Percentiles rank a stretch among this genome's conserved stretches.
These are phyloP conservation scores for Tylopilus vinaceipallidus DNA, from an alignment of 768 basidiomycete species.

Conservation along the genomic window DNA sequence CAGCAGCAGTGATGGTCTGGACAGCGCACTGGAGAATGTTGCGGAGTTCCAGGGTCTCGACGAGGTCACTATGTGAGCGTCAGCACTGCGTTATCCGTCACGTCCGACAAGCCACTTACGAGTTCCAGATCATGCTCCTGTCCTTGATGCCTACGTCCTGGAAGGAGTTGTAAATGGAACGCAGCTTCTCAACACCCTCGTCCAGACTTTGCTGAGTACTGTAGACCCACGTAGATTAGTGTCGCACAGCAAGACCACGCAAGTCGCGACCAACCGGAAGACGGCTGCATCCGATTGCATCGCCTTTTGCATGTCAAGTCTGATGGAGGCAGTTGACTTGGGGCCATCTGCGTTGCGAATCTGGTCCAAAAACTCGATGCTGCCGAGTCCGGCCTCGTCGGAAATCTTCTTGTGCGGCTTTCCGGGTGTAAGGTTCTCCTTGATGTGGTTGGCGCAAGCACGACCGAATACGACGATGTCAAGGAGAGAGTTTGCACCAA, in stretches of 20 bases:
- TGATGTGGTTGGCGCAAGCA: constrained; percentile 98
- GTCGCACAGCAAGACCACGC: background rate
- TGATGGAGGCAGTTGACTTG: constrained; percentile 84
- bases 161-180: constrained; percentile 83
- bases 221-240: constrained; percentile 9
- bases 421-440: constrained; percentile 84
- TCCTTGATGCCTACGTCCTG: constrained; percentile 95
- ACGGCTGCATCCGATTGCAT: constrained; percentile 99
- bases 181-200: constrained; percentile 87
- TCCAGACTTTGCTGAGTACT: constrained; percentile 89
- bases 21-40: constrained; percentile 94
- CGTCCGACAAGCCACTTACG: constrained; percentile 50
- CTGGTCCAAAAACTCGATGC: constrained; percentile 86
- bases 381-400: constrained; percentile 80
- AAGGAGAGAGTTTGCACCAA: constrained; percentile 97
- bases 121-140: constrained; percentile 99
- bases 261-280: constrained; percentile 61
- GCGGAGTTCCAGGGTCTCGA: constrained; percentile 96
- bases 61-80: constrained; percentile 65
- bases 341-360: constrained; percentile 81
- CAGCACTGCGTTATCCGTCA: constrained; percentile 6
- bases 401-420: constrained; percentile 88
- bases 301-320: constrained; percentile 97
- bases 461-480: constrained; percentile 99
- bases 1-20: constrained; percentile 91